phyloP scores from a whole-genome alignment of 176 grass and related monocot species.

The Hyparrhenia diplandra region DNA sequence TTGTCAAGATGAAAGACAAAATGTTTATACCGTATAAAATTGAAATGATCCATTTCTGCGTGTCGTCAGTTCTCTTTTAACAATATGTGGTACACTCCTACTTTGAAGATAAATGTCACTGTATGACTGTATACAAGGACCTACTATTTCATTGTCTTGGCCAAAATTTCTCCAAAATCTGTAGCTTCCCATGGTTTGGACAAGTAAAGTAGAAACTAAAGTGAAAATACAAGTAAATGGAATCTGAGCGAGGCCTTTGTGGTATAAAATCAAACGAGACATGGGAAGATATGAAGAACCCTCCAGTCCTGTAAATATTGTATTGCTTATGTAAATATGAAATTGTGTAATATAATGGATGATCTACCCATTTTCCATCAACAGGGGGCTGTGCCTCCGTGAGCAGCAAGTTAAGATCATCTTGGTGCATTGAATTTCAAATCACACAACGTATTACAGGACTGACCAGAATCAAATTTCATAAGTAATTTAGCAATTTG shows the following conservation, averaged over 20 bases:
- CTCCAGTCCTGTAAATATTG: background rate
- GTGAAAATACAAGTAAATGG: background rate
- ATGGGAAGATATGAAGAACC: background rate
- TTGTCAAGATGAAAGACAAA: background rate
- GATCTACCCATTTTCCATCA: background rate
- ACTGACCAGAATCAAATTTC: background rate
- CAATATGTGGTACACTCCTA: background rate
- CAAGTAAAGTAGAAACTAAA: background rate
- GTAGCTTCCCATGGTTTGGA: background rate
- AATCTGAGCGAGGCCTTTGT: background rate
- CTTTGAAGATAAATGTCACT: background rate
- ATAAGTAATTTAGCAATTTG: background rate
- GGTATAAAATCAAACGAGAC: background rate
- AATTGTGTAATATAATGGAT: background rate
- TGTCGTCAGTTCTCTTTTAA: background rate
- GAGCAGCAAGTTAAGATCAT: background rate
- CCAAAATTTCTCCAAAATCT: background rate
- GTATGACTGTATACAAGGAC: background rate
- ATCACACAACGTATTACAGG: background rate
- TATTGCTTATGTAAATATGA: background rate
- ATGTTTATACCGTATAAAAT: conserved; percentile 4
- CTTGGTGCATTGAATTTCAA: background rate
- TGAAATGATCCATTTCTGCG: conserved; percentile 1
- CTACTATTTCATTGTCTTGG: background rate
- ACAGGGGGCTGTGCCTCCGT: background rate